Conservation (phyloP, 768 basidiomycete genomes). For the Mycena galericulata region DNA sequence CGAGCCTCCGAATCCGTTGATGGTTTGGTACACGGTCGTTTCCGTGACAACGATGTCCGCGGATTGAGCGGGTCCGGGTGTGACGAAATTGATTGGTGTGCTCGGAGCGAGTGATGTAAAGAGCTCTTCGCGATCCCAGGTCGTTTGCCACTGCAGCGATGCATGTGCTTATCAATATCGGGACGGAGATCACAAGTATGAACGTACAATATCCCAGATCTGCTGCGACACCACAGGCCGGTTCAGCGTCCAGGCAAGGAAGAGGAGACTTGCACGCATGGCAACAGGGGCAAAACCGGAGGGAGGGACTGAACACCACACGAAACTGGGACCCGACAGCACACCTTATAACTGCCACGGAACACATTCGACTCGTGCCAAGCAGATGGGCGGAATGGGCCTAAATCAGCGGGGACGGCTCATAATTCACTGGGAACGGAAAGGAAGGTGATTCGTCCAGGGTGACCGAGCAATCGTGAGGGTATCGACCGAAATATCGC, state of each 20-base stretch:
- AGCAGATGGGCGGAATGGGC: background rate
- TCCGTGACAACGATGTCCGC: slow-evolving; percentile 77
- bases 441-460: background rate
- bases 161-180: slow-evolving; percentile 10
- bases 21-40: slow-evolving; percentile 63
- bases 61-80: slow-evolving; percentile 64
- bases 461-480: background rate
- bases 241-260: slow-evolving; percentile 20
- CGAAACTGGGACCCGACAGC: background rate
- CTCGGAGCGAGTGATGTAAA: slow-evolving; percentile 61
- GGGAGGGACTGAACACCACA: background rate
- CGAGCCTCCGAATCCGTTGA: slow-evolving; percentile 73
- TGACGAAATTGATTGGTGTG: slow-evolving; percentile 66
- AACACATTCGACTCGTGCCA: slow-evolving; percentile 7
- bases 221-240: slow-evolving; percentile 56
- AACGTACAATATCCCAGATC: slow-evolving; percentile 65
- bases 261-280: slow-evolving; percentile 3
- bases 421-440: background rate
- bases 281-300: background rate
- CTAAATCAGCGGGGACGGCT: background rate
- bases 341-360: slow-evolving; percentile 5
- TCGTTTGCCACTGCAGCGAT: slow-evolving; percentile 66
- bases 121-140: slow-evolving; percentile 62
- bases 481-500: background rate
- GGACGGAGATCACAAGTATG: background rate